Evolutionary conservation across 2,329 filamentous ascomycete genomes (phyloP).

Genomic region (Fusarium udum): DNA sequence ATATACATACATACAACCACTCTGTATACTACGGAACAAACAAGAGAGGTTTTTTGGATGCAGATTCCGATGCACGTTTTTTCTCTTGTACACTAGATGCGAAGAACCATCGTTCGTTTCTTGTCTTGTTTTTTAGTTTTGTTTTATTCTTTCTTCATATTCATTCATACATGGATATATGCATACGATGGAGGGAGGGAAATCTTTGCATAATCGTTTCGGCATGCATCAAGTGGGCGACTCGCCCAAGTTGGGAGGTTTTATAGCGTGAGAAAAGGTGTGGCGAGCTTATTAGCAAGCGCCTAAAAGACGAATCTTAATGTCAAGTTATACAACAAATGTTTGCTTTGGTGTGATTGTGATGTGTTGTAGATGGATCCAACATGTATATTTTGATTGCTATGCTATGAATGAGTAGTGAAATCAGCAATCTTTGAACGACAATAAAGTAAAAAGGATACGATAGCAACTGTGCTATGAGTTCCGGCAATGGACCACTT

Average conservation of each 20-base stretch:
- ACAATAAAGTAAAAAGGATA: background rate
- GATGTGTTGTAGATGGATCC: background rate
- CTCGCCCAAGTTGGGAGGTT: slow-evolving; percentile 13
- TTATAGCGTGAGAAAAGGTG: slow-evolving; percentile 13
- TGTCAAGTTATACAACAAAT: slow-evolving; percentile 13
- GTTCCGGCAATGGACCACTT: background rate
- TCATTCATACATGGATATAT: slow-evolving; percentile 7
- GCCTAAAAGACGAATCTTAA: slow-evolving; percentile 30
- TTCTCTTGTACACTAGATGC: slow-evolving; percentile 40
- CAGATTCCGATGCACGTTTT: slow-evolving; percentile 11
- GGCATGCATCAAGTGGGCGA: slow-evolving; percentile 19
- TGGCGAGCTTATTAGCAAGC: slow-evolving; percentile 23
- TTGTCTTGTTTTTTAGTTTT: background rate
- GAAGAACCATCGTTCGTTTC: slow-evolving; percentile 9
- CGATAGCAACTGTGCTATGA: no score
- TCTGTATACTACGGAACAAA: slow-evolving; percentile 38
- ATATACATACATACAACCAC: slow-evolving; percentile 41
- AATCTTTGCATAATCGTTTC: slow-evolving; percentile 36
- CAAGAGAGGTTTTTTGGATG: slow-evolving; percentile 41
- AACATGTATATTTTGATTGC: no score
- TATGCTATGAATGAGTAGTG: no score
- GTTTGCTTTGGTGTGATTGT: background rate
- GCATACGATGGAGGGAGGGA: slow-evolving; percentile 13
- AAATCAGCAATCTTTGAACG: no score
- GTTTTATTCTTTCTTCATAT: slow-evolving; percentile 2